phyloP scores from a whole-genome alignment of 1,284 basidiomycete species.

The Pyrrhoderma noxium region DNA sequence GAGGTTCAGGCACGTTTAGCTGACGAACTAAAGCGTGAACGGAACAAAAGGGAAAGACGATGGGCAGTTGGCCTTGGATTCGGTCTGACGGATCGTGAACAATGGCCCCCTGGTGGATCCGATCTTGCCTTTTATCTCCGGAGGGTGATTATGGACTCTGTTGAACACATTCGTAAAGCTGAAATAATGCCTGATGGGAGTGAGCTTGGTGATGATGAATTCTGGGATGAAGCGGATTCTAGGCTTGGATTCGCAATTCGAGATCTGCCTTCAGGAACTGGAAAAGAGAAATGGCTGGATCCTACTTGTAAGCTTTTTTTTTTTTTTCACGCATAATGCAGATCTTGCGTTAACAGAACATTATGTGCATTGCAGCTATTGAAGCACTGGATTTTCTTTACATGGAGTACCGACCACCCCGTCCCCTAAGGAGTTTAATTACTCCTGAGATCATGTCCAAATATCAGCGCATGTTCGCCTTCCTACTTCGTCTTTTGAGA shows the following conservation, averaged over 20 bases:
- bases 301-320: slow-evolving; percentile 49
- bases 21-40: background rate
- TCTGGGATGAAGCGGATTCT: slow-evolving; percentile 60
- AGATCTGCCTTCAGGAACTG: slow-evolving; percentile 56
- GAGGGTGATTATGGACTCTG: slow-evolving; percentile 71
- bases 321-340: background rate
- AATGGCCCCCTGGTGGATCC: slow-evolving; percentile 81
- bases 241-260: slow-evolving; percentile 77
- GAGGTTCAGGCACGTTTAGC: background rate
- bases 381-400: slow-evolving; percentile 84
- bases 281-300: slow-evolving; percentile 69
- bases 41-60: background rate
- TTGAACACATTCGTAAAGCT: slow-evolving; percentile 32
- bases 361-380: slow-evolving; percentile 4
- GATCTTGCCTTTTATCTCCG: slow-evolving; percentile 77
- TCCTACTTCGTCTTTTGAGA: slow-evolving; percentile 69
- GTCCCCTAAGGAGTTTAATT: slow-evolving; percentile 63
- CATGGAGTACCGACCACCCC: slow-evolving; percentile 78
- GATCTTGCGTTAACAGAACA: background rate
- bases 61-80: slow-evolving; percentile 73
- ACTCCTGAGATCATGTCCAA: slow-evolving; percentile 66
- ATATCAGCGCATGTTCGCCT: slow-evolving; percentile 75
- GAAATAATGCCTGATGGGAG: slow-evolving; percentile 15
- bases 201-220: slow-evolving; percentile 26
- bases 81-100: slow-evolving; percentile 48